These are phyloP conservation scores for Tetrahymena elliotti DNA, from an alignment of 73 alveolate species.

Conservation along the genomic window DNA sequence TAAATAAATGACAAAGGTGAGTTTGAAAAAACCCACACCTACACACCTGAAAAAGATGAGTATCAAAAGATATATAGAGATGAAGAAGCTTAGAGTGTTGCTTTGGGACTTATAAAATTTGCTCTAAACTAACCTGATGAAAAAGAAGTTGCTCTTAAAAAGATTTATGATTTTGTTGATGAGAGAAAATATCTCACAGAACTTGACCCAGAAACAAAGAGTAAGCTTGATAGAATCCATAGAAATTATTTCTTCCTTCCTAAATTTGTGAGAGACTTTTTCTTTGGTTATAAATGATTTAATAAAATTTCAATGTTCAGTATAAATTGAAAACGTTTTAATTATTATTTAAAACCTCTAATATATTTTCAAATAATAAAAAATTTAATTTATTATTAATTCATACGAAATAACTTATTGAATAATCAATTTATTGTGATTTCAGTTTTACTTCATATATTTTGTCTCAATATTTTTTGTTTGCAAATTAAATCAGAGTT, in stretches of 20 bases:
- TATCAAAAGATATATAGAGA: conserved; percentile 24
- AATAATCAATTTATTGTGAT: too few relatives aligned
- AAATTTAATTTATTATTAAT: too few relatives aligned
- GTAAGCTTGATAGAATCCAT: neutral
- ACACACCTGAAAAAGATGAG: neutral
- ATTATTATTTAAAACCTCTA: too few relatives aligned
- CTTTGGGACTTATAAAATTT: conserved; percentile 21
- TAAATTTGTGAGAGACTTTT: neutral
- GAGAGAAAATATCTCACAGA: conserved; percentile 32
- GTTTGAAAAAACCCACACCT: conserved; percentile 18
- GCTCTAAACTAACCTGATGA: conserved; percentile 20
- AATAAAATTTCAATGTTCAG: neutral
- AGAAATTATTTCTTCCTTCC: neutral
- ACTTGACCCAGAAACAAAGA: neutral
- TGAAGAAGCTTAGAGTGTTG: conserved; percentile 1
- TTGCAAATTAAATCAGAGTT: too few relatives aligned
- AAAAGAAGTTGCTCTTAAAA: conserved; percentile 27
- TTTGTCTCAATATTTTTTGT: too few relatives aligned
- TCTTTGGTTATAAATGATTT: neutral
- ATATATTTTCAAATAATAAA: too few relatives aligned
- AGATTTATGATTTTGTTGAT: conserved; percentile 37
- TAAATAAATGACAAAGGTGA: neutral
- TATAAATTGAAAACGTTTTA: too few relatives aligned
- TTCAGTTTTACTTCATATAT: too few relatives aligned
- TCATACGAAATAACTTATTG: too few relatives aligned